phyloP scores from a whole-genome alignment of 176 grass and related monocot genomes.

The Triticum dicoccoides region DNA sequence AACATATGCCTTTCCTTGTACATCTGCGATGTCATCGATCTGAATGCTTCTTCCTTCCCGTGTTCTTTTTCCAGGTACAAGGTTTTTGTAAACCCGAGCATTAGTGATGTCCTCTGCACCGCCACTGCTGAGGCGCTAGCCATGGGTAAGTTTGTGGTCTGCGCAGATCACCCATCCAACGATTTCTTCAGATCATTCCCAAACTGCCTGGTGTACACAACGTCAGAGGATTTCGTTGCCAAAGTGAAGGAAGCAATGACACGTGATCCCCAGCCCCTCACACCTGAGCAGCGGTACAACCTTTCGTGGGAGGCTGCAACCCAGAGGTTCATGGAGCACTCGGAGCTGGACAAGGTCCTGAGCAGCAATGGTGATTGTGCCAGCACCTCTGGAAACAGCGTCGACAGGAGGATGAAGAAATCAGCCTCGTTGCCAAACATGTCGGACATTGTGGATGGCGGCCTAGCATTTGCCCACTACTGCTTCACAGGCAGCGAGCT shows the following conservation, averaged over 20 bases:
- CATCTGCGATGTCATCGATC: background rate
- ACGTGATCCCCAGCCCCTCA: constrained; percentile 67
- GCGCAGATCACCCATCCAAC: constrained; percentile 85
- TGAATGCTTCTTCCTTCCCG: background rate
- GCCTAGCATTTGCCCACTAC: constrained; percentile 83
- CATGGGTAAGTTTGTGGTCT: constrained; percentile 93
- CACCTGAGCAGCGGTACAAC: constrained; percentile 63
- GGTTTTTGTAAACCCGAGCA: constrained; percentile 86
- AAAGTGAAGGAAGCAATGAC: constrained; percentile 87
- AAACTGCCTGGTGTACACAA: constrained; percentile 73
- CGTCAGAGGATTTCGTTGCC: constrained; percentile 74
- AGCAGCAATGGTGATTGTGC: background rate
- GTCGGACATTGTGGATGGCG: constrained; percentile 69
- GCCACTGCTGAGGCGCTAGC: constrained; percentile 82
- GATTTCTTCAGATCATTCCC: constrained; percentile 90
- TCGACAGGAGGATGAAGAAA: constrained; percentile 43
- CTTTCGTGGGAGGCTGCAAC: constrained; percentile 96
- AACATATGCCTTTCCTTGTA: background rate
- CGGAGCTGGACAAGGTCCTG: constrained; percentile 75
- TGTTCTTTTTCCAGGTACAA: constrained; percentile 67
- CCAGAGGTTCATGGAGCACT: constrained; percentile 83
- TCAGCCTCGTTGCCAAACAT: constrained; percentile 60
- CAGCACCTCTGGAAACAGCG: background rate
- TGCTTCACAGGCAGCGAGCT: constrained; percentile 81
- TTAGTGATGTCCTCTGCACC: constrained; percentile 84